These are phyloP conservation scores for Bipolaris gigantea DNA, from an alignment of 2,329 filamentous ascomycete genomes.

Conservation along the genomic window DNA sequence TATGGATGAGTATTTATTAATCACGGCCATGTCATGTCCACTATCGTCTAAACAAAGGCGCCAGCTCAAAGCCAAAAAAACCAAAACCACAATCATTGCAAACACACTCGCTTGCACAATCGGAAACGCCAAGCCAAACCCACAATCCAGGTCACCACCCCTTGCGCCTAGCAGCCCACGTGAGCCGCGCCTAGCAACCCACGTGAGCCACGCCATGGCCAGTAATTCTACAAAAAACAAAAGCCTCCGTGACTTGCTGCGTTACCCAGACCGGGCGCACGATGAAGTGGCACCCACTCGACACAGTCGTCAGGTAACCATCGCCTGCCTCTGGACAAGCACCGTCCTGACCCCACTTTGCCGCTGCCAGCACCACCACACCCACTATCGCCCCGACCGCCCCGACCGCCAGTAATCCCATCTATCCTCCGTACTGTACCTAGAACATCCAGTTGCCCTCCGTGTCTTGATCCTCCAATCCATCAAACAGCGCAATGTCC, in stretches of 20 bases:
- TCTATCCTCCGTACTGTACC: neutral
- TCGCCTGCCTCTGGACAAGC: neutral
- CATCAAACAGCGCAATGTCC: slow-evolving; percentile 42
- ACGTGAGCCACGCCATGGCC: slow-evolving; percentile 1
- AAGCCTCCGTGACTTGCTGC: neutral
- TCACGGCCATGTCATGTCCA: too few relatives aligned
- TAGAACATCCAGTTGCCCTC: slow-evolving; percentile 40
- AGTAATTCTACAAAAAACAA: neutral
- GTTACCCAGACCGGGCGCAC: slow-evolving; percentile 8
- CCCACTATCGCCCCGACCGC: neutral
- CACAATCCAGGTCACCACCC: neutral
- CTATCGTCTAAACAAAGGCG: too few relatives aligned
- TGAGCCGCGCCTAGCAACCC: slow-evolving; percentile 1
- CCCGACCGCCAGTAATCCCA: neutral
- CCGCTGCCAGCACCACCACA: neutral
- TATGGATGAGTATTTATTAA: too few relatives aligned
- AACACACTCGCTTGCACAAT: neutral
- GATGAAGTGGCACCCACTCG: neutral
- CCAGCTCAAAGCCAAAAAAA: neutral
- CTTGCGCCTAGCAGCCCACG: neutral
- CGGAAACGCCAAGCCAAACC: neutral
- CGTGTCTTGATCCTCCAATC: slow-evolving; percentile 38
- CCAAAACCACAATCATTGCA: neutral
- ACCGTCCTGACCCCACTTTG: too few relatives aligned
- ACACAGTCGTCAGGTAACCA: neutral